Evolutionary conservation across 176 grass and related monocot species (phyloP).

Genomic region (Aegilops speltoides): DNA sequence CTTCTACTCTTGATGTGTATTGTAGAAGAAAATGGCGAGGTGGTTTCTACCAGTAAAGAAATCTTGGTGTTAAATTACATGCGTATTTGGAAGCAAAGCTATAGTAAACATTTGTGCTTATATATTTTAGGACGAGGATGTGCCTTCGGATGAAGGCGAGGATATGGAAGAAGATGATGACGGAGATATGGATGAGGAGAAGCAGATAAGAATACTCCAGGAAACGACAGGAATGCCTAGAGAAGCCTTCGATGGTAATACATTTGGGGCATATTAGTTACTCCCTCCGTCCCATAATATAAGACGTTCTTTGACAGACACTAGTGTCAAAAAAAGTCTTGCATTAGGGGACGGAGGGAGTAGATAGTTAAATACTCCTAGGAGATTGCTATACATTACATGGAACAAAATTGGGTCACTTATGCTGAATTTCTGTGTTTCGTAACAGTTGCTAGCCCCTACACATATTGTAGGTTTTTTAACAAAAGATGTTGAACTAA

Average conservation of each 20-base stretch:
- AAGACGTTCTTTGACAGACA: too few relatives aligned
- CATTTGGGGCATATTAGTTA: not conserved
- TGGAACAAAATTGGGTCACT: not conserved
- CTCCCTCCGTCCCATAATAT: too few relatives aligned
- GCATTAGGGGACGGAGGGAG: too few relatives aligned
- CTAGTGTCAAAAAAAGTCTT: too few relatives aligned
- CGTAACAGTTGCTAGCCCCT: not conserved
- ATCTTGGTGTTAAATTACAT: not conserved
- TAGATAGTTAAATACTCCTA: not conserved
- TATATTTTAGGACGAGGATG: slow-evolving; percentile 69
- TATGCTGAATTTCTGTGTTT: not conserved
- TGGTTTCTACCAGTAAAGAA: not conserved
- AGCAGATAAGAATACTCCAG: slow-evolving; percentile 76
- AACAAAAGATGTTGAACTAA: not conserved
- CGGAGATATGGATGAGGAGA: slow-evolving; percentile 51
- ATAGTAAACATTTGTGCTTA: not conserved
- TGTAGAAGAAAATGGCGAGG: not conserved
- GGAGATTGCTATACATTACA: not conserved
- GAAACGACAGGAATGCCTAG: slow-evolving; percentile 85
- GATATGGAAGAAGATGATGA: slow-evolving; percentile 55
- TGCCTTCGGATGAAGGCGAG: slow-evolving; percentile 84
- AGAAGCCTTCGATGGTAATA: slow-evolving; percentile 78
- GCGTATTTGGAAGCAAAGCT: not conserved
- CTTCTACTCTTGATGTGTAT: not conserved
- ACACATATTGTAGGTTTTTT: not conserved